These are phyloP conservation scores for Blastocystis sp. DNA, from an alignment of 352 stramenopile genomes.

Conservation along the genomic window DNA sequence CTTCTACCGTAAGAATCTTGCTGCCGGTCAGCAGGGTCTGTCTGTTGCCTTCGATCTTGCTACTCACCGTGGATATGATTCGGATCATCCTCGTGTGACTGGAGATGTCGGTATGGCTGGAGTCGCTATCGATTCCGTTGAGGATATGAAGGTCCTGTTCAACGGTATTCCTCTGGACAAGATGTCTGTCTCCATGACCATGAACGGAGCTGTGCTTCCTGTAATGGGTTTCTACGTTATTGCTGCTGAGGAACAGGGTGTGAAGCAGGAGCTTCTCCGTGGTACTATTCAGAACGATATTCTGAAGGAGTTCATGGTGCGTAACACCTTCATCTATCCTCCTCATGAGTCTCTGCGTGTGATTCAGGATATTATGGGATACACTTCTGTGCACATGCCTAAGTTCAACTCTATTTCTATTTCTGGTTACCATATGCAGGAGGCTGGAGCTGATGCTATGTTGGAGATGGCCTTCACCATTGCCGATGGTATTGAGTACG, in stretches of 20 bases:
- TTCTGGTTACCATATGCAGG: constrained; percentile 94
- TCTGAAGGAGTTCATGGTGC: constrained; percentile 88
- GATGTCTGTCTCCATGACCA: constrained; percentile 94
- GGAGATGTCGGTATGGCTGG: constrained; percentile 93
- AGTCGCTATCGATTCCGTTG: constrained; percentile 86
- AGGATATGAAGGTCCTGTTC: constrained; percentile 94
- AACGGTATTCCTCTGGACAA: constrained; percentile 87
- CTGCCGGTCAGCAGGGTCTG: constrained; percentile 83
- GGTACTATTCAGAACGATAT: constrained; percentile 93
- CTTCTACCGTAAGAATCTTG: constrained; percentile 87
- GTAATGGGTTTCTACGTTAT: constrained; percentile 91
- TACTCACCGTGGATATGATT: constrained; percentile 93
- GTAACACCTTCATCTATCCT: constrained; percentile 97
- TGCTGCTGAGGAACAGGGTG: constrained; percentile 86
- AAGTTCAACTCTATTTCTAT: constrained; percentile 96
- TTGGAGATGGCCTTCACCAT: constrained; percentile 92
- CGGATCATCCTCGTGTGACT: constrained; percentile 82
- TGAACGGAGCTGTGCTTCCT: constrained; percentile 91
- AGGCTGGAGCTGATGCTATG: constrained; percentile 84
- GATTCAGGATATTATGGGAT: constrained; percentile 91
- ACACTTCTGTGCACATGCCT: constrained; percentile 86
- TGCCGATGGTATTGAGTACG: constrained; percentile 90
- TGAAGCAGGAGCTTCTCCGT: constrained; percentile 76
- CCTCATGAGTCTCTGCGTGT: constrained; percentile 84
- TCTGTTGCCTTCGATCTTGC: constrained; percentile 91